These are phyloP conservation scores for Dinochytrium kinnereticum DNA, from an alignment of 371 early-diverging fungal genomes.

Conservation along the genomic window DNA sequence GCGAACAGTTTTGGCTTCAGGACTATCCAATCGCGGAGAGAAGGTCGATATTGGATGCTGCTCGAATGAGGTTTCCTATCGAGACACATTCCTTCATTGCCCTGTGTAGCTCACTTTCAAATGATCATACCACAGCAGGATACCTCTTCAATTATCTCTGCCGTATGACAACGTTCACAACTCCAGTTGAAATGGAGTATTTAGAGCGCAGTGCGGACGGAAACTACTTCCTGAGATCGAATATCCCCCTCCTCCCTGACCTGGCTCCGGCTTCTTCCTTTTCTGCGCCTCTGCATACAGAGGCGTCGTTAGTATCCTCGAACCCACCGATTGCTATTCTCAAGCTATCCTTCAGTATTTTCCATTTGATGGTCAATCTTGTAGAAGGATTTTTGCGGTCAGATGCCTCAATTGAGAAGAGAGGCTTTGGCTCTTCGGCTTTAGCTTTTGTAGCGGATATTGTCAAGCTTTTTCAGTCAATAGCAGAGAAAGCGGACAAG, in stretches of 20 bases:
- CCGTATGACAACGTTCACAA: slow-evolving; percentile 37
- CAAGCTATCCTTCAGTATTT: slow-evolving; percentile 40
- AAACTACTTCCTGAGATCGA: neutral
- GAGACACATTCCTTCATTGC: slow-evolving; percentile 33
- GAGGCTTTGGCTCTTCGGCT: neutral
- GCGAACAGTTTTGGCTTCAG: slow-evolving; percentile 51
- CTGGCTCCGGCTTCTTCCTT: neutral
- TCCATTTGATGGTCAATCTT: slow-evolving; percentile 37
- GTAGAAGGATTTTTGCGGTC: neutral
- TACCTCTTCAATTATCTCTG: slow-evolving; percentile 42
- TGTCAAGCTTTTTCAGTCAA: slow-evolving; percentile 28
- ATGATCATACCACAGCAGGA: slow-evolving; percentile 28
- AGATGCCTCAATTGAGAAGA: neutral
- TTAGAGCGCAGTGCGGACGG: neutral
- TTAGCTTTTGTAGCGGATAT: slow-evolving; percentile 7
- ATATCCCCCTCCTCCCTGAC: neutral
- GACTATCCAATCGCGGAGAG: slow-evolving; percentile 46
- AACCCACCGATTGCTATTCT: slow-evolving; percentile 23
- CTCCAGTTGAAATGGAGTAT: slow-evolving; percentile 13
- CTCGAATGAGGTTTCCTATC: slow-evolving; percentile 41
- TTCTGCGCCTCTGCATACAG: neutral
- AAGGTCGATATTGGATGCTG: slow-evolving; percentile 47
- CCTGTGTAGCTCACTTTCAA: slow-evolving; percentile 37
- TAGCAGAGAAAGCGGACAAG: slow-evolving; percentile 18
- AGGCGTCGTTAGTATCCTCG: neutral